phyloP scores from a whole-genome alignment of 768 basidiomycete species.

The Phanerodontia chrysosporium region DNA sequence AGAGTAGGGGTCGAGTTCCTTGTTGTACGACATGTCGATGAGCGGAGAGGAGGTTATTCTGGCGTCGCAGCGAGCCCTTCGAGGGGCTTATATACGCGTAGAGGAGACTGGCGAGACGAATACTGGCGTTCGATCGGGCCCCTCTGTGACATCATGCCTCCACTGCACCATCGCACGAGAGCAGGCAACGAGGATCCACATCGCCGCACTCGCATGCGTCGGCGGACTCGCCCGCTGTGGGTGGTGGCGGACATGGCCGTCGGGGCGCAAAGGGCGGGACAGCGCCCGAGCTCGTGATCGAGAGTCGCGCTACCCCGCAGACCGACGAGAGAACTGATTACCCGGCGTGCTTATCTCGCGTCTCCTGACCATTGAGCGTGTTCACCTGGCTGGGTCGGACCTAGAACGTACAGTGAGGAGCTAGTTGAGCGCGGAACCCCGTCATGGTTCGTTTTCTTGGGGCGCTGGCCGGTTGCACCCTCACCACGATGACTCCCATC shows the following conservation, averaged over 20 bases:
- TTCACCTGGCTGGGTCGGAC: no score
- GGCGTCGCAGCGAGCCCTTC: background rate
- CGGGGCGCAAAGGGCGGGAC: no score
- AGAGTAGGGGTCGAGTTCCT: slow-evolving; percentile 72
- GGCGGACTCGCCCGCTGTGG: no score
- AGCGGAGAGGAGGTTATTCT: background rate
- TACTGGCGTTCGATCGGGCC: background rate
- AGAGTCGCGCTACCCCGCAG: no score
- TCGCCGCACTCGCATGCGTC: no score
- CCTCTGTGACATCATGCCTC: background rate
- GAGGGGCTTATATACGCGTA: background rate
- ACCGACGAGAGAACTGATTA: no score
- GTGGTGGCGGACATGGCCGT: no score
- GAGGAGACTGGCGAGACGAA: background rate
- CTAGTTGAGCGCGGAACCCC: background rate
- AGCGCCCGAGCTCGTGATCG: no score
- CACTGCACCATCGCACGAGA: background rate
- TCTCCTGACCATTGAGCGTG: no score
- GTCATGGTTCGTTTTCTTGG: background rate
- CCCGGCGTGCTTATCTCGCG: no score
- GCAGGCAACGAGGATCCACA: background rate
- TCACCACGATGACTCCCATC: slow-evolving; percentile 2
- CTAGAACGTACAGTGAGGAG: background rate
- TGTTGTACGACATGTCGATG: slow-evolving; percentile 21
- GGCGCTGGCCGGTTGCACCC: background rate